Base-by-base conservation (phyloP, 257 asterid species). In the Rubia yunnanensis region DNA sequence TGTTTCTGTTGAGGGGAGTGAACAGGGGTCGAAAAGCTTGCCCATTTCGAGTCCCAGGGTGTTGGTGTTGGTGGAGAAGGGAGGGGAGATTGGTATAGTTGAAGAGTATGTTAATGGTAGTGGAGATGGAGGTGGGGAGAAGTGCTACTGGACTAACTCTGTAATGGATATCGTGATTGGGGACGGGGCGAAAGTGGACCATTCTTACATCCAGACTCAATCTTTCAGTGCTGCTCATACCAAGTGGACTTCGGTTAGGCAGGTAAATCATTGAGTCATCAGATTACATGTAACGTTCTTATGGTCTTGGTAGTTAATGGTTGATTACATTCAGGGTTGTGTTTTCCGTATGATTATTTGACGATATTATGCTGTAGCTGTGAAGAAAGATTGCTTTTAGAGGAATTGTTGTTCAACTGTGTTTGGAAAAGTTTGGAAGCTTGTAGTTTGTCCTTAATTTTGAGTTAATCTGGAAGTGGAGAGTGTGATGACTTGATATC, bases 21-120 rank as follows among this genome's bases (percentile, higher is more conserved):
- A 77, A 41, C 82, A 84, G 59, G 91, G 64, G 32, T 80, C 81
- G 5, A 89, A 87, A 72, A 70, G 64, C 46, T 79, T 92, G 75
- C 96, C 92, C 0, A 73, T 89, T 75, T 92, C 96, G 4, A 92
- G 86, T 73, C 98, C 98, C 8, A 84, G 98, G 74, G 91, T 92
- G 66, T 77, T 89, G 70, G 85, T 89, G 66, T 52, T 92, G 82
- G 98, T 89, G 76, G 96, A 92, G 83, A 85, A 83, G 53, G 94
- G 86, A 54, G 98, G 91, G 68, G 95, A 87, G 69, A 70, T 92
- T 74, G 59, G 86, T 78, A 69, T 92, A 70, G 84, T 85, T 53
- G 98, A 92, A 83, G 98, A 92, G 80, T 84, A 84, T 65, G 73
- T 66, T 1, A 76, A 83, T 70, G 85, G 78, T 35, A 87, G 75